Conservation (phyloP, 805 yeast genomes). For the Saturnispora zaruensis region DNA sequence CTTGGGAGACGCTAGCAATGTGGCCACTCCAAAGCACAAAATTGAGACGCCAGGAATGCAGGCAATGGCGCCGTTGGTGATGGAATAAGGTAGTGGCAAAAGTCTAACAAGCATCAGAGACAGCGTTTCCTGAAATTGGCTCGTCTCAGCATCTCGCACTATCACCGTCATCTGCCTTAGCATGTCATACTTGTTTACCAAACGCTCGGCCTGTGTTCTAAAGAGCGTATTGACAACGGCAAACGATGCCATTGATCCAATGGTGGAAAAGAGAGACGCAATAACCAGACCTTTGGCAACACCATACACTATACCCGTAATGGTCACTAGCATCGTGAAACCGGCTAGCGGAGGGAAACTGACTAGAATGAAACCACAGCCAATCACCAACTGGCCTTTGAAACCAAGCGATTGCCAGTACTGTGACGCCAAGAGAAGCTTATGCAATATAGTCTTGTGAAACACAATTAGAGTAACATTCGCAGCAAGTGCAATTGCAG, state of each 20-base stretch:
- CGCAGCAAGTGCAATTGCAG: background rate
- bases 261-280: conserved; percentile 49
- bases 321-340: conserved; percentile 55
- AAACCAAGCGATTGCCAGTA: conserved; percentile 28
- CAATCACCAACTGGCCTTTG: conserved; percentile 33
- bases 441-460: conserved; percentile 30
- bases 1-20: conserved; percentile 74
- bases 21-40: conserved; percentile 58
- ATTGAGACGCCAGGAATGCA: conserved; percentile 70
- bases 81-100: conserved; percentile 89
- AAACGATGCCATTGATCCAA: conserved; percentile 74
- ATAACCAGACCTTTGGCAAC: conserved; percentile 76
- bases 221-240: conserved; percentile 54
- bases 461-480: conserved; percentile 19
- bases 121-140: conserved; percentile 47
- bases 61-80: conserved; percentile 88
- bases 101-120: conserved; percentile 65
- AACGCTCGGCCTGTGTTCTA: conserved; percentile 44
- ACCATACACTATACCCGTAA: conserved; percentile 80
- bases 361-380: conserved; percentile 48
- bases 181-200: conserved; percentile 53
- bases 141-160: conserved; percentile 41
- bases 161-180: conserved; percentile 70
- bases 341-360: conserved; percentile 92
- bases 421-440: conserved; percentile 37